Base-by-base conservation (phyloP, 768 basidiomycete genomes). In the Clavaria fumosa region DNA sequence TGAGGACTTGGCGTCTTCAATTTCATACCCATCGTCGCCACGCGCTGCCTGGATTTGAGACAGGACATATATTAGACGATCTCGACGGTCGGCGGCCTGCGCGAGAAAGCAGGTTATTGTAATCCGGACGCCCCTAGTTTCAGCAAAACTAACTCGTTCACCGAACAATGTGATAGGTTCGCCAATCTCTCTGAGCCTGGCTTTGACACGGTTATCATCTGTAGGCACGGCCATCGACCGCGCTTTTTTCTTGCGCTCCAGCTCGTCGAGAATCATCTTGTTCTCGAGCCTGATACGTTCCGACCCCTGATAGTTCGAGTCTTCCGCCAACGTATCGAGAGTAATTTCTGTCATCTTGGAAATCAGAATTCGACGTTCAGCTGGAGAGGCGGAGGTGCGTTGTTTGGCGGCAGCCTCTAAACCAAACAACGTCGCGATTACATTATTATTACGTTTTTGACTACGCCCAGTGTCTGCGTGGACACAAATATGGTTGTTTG, bases 81-180 rank as follows among this genome's bases (percentile, higher is more conserved):
- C 93, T 53, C 95, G 65, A 47, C 93, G 70, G 63, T 99, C 95
- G 51, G 90, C 89, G 47, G 88, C 84, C 90, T 96, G 55, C 45
- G n/a, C 34, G n/a, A n/a, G n/a, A n/a, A n/a, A n/a, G n/a, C n/a
- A n/a, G n/a, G n/a, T n/a, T n/a, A n/a, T n/a, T n/a, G n/a, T n/a
- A n/a, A n/a, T n/a, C n/a, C n/a, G n/a, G n/a, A n/a, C n/a, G n/a
- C n/a, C n/a, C n/a, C 28, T 31, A 30, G 23, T 10, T 33, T 9
- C 35, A 23, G 23, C 2, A n/a, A 7, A 39, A 73, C 86, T 56
- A 52, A 95, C 90, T 42, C 89, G 78, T 71, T 97, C 95, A 45
- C 91, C 95, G 48, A 97, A 99, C 19, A 97, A 68, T 4, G 91
- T 96, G 50, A 97, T 91, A 26, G 95, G 95, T 55, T 99, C 88